phyloP scores from a whole-genome alignment of 1,284 basidiomycete genomes.

The Tilletia caries region DNA sequence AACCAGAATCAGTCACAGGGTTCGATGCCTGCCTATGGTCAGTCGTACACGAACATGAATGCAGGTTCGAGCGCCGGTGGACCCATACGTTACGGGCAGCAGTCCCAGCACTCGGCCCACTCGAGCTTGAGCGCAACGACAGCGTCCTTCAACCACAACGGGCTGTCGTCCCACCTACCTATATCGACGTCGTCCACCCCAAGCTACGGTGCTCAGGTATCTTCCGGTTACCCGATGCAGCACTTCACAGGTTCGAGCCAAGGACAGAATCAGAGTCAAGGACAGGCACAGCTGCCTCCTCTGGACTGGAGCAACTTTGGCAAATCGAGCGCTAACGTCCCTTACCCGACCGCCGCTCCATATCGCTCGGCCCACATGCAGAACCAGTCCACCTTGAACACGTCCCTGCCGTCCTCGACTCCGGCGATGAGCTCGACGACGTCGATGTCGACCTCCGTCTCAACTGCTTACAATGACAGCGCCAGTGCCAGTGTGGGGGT shows the following conservation, averaged over 20 bases:
- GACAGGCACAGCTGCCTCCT: not conserved
- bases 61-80: not conserved
- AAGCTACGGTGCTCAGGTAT: not conserved
- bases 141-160: not conserved
- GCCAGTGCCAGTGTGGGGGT: not conserved
- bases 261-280: not conserved
- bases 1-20: not conserved
- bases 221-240: not conserved
- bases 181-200: too few species aligned
- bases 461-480: not conserved
- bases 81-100: not conserved
- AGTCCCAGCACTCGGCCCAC: not conserved
- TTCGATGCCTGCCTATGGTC: not conserved
- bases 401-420: not conserved
- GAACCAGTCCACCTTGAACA: not conserved
- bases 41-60: not conserved
- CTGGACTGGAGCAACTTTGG: constrained; percentile 5
- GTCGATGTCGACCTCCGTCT: not conserved
- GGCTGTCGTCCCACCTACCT: not conserved
- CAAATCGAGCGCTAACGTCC: not conserved
- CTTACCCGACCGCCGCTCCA: not conserved
- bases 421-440: not conserved
- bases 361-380: not conserved
- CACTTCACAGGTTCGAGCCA: not conserved
- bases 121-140: not conserved